Base-by-base conservation (phyloP, 202 grass and related monocot genomes). In the Panicum virgatum region DNA sequence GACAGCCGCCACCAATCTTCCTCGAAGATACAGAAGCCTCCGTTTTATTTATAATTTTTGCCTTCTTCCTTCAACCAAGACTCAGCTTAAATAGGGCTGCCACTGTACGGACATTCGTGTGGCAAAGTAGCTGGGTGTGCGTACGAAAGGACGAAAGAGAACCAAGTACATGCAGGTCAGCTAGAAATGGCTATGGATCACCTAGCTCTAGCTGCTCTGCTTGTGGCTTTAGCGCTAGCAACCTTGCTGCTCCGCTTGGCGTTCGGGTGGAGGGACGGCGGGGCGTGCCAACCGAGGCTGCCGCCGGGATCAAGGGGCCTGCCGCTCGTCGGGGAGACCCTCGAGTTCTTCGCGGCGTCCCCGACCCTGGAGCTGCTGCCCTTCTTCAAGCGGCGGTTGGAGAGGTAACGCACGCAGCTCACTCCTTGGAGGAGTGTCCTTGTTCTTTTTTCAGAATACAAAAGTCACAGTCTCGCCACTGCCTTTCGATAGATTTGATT, bases 271-370 rank as follows among this genome's bases (percentile, higher is more conserved):
- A 2, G 25, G 27, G 4, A 7, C 26, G 18, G 42, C 19, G 0
- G 42, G 59, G 18, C 1, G 0, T 32, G 19, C 7, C 12, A 65
- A 22, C 18, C 29, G 20, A 20, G 70, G 50, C 70, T 86, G 22
- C 84, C 69, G 5, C 77, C 85, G 11, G 85, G 85, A 2, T 87
- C 78, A 2, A 87, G 56, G 63, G 72, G 85, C 6, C 53, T 82
- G 14, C 85, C 85, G 44, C 48, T 87, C 60, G 2, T 87, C 13
- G 78, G 85, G 5, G 85, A 87, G 78, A 82, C 85, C 27, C 57
- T 87, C 19, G 20, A 69, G 62, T 87, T 87, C 85, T 87, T 87
- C 62, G 2, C 42, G 5, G 29, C 40, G 13, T 68, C 73, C 63
- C 23, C 72, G 9, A 62, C 63, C 4, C 36, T n/a, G 10, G 78